These are phyloP conservation scores for Mycena filopes DNA, from an alignment of 768 basidiomycete genomes.

Conservation along the genomic window DNA sequence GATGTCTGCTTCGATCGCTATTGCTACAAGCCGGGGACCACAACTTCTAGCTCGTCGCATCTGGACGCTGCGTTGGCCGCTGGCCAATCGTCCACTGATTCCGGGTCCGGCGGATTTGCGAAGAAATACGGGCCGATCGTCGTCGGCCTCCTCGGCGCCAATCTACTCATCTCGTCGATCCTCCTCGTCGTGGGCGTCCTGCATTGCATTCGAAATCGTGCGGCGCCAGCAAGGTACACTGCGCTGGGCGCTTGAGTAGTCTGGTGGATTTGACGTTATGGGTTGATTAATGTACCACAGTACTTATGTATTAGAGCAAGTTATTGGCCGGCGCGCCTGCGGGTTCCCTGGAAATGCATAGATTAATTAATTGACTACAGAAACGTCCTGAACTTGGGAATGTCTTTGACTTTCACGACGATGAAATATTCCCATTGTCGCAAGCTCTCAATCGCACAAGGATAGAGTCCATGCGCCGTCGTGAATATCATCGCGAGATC, in stretches of 20 bases:
- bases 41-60: not conserved
- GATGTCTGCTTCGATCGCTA: constrained; percentile 43
- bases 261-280: no score
- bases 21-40: constrained; percentile 39
- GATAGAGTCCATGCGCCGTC: constrained; percentile 33
- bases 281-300: no score
- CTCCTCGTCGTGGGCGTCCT: constrained; percentile 7
- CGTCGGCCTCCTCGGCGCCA: constrained; percentile 14
- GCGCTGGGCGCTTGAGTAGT: constrained; percentile 5
- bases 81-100: no score
- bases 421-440: constrained; percentile 34
- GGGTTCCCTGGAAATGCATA: no score
- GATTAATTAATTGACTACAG: not conserved
- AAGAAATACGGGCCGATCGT: constrained; percentile 17
- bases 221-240: not conserved
- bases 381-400: constrained; percentile 29
- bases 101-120: not conserved
- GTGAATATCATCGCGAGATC: constrained; percentile 31
- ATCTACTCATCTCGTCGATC: constrained; percentile 8
- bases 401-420: constrained; percentile 28
- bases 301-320: no score
- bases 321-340: no score
- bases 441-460: constrained; percentile 31
- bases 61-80: not conserved
- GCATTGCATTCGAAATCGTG: constrained; percentile 2